Base-by-base conservation (phyloP, 2,329 filamentous ascomycete genomes). In the Alternaria incomplexa region DNA sequence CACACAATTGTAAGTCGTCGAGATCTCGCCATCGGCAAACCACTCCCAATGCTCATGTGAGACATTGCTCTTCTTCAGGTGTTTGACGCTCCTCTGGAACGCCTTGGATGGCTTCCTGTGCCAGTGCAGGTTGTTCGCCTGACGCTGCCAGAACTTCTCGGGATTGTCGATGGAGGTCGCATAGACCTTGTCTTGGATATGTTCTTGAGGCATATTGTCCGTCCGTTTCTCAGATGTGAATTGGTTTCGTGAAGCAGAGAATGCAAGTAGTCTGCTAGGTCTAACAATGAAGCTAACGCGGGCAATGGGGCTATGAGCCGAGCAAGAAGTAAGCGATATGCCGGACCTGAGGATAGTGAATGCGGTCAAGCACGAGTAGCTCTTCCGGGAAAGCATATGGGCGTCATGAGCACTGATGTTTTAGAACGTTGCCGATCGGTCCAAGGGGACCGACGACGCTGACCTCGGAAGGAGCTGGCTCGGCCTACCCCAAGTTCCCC, bases 11-110 rank as follows among this genome's bases (percentile, higher is more conserved):
- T 93, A 97, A 70, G 91, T 93, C 0, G 93, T 97, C 43, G 91
- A 96, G 70, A 98, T 92, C 82, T 96, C 89, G 65, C 94, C 95
- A 66, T 89, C 92, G 0, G 92, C 88, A 71, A 97, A 97, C 95
- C 95, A 98, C 66, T 89, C 87, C 93, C 94, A 97, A 75, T 91
- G 89, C 45, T 88, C 85, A 76, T 97, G 90, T 15, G 84, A 83
- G n/a, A 84, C 81, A 59, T 89, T 89, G 67, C 82, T 86, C 56
- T 84, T 80, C 52, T 83, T 78, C 5, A 96, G 83, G 8, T 83
- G 87, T 80, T 92, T 94, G 51, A 85, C 88, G 20, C 84, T 86
- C 43, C 82, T 83, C 4, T 82, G 81, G 22, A 96, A 85, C 0
- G 88, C 86, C 1, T 85, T 83, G 12, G 86, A 86, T 8, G 94